phyloP scores from a whole-genome alignment of 108 stramenopile species.

The Bacterosira constricta region DNA sequence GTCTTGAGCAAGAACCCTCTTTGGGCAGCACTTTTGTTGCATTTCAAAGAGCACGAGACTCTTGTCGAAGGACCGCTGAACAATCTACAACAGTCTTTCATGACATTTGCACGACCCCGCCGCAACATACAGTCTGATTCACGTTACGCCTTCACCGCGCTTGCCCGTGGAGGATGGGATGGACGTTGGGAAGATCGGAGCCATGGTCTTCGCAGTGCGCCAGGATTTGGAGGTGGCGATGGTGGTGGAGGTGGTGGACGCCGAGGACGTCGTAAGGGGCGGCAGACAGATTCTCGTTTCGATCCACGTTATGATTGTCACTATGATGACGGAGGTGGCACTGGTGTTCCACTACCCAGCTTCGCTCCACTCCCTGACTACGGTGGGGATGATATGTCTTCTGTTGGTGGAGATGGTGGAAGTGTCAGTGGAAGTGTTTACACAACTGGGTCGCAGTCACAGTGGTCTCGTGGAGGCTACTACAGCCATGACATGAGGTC shows the following conservation, averaged over 20 bases:
- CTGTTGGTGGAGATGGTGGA: conserved; percentile 79
- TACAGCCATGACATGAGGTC: conserved; percentile 46
- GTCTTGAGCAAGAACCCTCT: conserved; percentile 95
- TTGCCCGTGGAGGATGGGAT: conserved; percentile 90
- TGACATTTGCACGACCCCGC: conserved; percentile 92
- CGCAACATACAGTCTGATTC: conserved; percentile 82
- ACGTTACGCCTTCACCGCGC: conserved; percentile 89
- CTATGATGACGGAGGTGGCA: conserved; percentile 46
- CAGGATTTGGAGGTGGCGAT: conserved; percentile 53
- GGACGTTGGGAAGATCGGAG: conserved; percentile 87
- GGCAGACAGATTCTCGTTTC: conserved; percentile 81
- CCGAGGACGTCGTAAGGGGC: conserved; percentile 58
- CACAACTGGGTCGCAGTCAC: conserved; percentile 39
- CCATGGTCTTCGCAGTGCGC: conserved; percentile 44
- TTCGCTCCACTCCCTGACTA: conserved; percentile 87
- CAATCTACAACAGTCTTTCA: conserved; percentile 91
- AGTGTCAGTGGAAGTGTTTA: conserved; percentile 54
- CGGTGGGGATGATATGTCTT: conserved; percentile 74
- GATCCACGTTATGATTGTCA: conserved; percentile 77
- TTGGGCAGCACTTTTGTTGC: conserved; percentile 94
- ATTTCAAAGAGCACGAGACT: conserved; percentile 92
- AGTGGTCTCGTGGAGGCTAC: conserved; percentile 43
- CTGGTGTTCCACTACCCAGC: conserved; percentile 74
- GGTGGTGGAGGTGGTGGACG: conserved; percentile 55
- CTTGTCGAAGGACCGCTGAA: conserved; percentile 92